Evolutionary conservation across 805 yeast genomes (phyloP), one percentile per base, ranked within the genome.

Genomic region (Saccharomycopsis synnaedendra): DNA sequence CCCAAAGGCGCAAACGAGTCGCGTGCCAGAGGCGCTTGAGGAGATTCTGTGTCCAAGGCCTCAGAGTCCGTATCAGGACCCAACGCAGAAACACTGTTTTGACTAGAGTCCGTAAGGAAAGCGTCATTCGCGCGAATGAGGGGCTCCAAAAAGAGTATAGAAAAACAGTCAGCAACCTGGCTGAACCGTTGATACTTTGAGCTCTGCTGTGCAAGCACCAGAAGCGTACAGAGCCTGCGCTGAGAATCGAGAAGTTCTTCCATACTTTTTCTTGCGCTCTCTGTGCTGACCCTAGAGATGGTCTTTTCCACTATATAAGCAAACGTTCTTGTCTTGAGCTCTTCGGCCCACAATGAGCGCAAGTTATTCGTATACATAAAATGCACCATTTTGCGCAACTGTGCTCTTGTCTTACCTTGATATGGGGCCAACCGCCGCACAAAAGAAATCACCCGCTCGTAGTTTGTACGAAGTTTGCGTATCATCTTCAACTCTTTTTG

Each of bases 311-410:
- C 41, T 34, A 38, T 7, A 32, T 35, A 32, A n/a, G 42, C n/a
- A 31, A 48, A 41, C 6, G 38, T 34, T 11, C 36, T 46, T 7
- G 43, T 31, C 37, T 42, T 44, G 34, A 49, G 43, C 36, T 44
- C 42, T 38, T 49, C 53, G 41, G 43, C 45, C 53, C 53, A 49
- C 28, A 50, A 44, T 5, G 51, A 48, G 31, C 44, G 29, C 3
- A 50, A 43, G 37, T 47, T 40, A 38, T 41, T 40, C n/a, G 33
- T 27, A 11, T 44, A 47, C 9, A 48, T 44, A 31, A 35, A 31
- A 35, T 44, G 41, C 5, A 44, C 40, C 27, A 40, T 44, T 19
- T 48, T 31, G 10, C 31, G 33, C 32, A 50, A 42, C 8, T 30
- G 27, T 5, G 33, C 11, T n/a, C 35, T 40, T 35, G n/a, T 39